Evolutionary conservation across 768 basidiomycete genomes (phyloP).

Genomic region (Rhizopogon sp.): DNA sequence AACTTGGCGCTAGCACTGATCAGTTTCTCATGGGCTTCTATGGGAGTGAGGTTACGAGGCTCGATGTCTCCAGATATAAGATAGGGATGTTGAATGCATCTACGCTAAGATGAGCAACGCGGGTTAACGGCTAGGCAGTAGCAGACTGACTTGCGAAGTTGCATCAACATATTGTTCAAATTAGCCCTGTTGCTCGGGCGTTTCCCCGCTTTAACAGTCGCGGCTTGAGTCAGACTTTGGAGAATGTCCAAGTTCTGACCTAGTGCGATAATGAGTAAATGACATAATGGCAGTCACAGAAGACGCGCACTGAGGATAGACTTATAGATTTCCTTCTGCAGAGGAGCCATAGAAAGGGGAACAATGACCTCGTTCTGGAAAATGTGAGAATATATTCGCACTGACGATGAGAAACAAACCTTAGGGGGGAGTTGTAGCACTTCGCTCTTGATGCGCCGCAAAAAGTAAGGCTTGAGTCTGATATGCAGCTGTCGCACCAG

Average conservation of each 20-base stretch:
- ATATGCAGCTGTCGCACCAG: constrained; percentile 75
- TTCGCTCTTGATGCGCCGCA: constrained; percentile 90
- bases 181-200: constrained; percentile 41
- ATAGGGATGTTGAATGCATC: constrained; percentile 91
- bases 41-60: constrained; percentile 48
- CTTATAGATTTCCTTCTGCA: constrained; percentile 87
- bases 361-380: constrained; percentile 85
- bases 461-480: constrained; percentile 82
- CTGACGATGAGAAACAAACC: constrained; percentile 35
- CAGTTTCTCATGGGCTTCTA: constrained; percentile 71
- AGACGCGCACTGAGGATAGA: constrained; percentile 65
- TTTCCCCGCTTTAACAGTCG: constrained; percentile 26
- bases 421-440: constrained; percentile 90
- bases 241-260: constrained; percentile 70
- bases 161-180: constrained; percentile 83
- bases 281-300: constrained; percentile 11
- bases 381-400: background rate
- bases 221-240: constrained; percentile 48
- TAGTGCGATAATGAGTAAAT: constrained; percentile 22
- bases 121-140: background rate
- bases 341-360: constrained; percentile 79
- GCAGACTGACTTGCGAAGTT: constrained; percentile 68
- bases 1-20: constrained; percentile 86
- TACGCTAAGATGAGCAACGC: constrained; percentile 22
- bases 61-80: constrained; percentile 79